These are phyloP conservation scores for Chalciporus sp. DNA, from an alignment of 1,284 basidiomycete genomes.

Conservation along the genomic window DNA sequence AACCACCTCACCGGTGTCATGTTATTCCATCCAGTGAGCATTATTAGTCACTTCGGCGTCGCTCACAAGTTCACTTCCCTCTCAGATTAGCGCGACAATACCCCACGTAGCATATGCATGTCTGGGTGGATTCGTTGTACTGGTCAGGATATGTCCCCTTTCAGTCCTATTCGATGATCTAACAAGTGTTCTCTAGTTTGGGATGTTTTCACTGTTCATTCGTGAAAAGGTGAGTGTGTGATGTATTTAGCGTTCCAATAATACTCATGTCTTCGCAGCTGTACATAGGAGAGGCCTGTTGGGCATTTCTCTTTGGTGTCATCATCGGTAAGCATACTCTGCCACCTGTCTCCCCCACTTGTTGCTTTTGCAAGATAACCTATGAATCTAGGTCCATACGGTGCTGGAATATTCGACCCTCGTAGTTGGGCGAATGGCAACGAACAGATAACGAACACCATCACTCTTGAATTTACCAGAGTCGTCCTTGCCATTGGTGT, in stretches of 20 bases:
- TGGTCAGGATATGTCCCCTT: constrained; percentile 50
- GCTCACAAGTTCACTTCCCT: constrained; percentile 1
- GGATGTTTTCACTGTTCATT: constrained; percentile 92
- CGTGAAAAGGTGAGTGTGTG: constrained; percentile 72
- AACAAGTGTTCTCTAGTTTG: constrained; percentile 59
- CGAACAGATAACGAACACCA: constrained; percentile 60
- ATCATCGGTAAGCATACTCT: constrained; percentile 65
- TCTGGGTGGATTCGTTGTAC: constrained; percentile 80
- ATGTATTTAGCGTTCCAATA: background rate
- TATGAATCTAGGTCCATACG: constrained; percentile 71
- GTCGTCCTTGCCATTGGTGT: constrained; percentile 97
- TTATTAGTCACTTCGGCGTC: background rate
- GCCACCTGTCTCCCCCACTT: constrained; percentile 18
- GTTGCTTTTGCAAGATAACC: background rate
- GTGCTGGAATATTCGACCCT: constrained; percentile 86
- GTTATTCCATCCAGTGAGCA: constrained; percentile 33
- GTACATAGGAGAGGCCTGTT: constrained; percentile 96
- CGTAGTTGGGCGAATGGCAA: constrained; percentile 72
- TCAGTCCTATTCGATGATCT: background rate
- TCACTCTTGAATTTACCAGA: constrained; percentile 91
- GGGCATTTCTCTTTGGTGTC: constrained; percentile 94
- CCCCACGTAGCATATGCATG: constrained; percentile 82
- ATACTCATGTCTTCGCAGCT: constrained; percentile 46
- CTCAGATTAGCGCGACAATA: constrained; percentile 67
- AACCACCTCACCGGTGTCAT: constrained; percentile 12